Evolutionary conservation across 2,329 filamentous ascomycete genomes (phyloP).

Genomic region (Clonostachys sp.): DNA sequence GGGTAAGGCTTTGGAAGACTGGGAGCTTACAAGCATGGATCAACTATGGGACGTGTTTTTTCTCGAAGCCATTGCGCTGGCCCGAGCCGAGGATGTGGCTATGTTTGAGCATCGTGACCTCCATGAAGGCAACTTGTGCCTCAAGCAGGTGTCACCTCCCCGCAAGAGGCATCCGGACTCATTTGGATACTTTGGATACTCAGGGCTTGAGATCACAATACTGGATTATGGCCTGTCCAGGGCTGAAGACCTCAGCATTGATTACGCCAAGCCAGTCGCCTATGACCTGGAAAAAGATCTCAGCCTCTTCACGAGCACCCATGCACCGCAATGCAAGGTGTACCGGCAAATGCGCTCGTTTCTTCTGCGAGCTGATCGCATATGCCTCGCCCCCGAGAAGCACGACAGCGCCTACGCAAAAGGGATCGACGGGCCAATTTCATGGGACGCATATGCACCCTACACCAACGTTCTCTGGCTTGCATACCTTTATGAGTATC

Average conservation of each 20-base stretch:
- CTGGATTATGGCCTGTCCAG: conserved; percentile 62
- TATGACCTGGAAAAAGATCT: conserved; percentile 59
- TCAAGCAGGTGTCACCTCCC: conserved; percentile 35
- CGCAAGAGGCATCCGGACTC: conserved; percentile 19
- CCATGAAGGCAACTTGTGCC: conserved; percentile 61
- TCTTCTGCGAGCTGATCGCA: conserved; percentile 44
- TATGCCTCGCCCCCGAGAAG: conserved; percentile 39
- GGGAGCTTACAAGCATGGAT: conserved; percentile 37
- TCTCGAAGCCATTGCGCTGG: conserved; percentile 54
- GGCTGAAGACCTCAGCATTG: conserved; percentile 36
- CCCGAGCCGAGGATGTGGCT: conserved; percentile 51
- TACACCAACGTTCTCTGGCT: conserved; percentile 66
- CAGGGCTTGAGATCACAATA: conserved; percentile 59
- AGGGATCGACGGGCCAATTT: conserved; percentile 40
- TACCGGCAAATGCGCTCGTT: conserved; percentile 61
- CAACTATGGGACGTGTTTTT: conserved; percentile 63
- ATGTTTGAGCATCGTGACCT: conserved; percentile 64
- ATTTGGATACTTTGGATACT: conserved; percentile 46
- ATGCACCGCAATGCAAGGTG: conserved; percentile 54
- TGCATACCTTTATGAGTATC: conserved; percentile 54
- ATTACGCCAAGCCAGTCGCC: conserved; percentile 35
- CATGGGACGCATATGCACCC: conserved; percentile 50
- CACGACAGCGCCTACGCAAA: conserved; percentile 42
- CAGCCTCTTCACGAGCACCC: conserved; percentile 54
- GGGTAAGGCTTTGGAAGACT: conserved; percentile 55